Conservation (phyloP, 1,284 basidiomycete species). For the Trametes hirsuta region DNA sequence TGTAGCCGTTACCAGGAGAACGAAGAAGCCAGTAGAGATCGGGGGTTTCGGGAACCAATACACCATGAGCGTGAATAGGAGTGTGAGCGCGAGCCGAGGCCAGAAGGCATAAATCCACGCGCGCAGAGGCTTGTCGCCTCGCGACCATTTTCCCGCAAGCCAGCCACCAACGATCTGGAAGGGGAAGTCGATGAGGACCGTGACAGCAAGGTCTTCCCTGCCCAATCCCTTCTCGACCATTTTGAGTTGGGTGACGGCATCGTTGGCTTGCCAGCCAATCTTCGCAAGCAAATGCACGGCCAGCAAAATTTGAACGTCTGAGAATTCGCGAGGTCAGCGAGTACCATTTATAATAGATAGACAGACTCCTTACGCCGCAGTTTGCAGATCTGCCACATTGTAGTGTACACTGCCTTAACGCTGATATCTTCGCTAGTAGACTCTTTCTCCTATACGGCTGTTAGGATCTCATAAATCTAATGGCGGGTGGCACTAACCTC, state of each 20-base stretch:
- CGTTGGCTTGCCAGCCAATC: slow-evolving; percentile 95
- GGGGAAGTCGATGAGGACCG: slow-evolving; percentile 96
- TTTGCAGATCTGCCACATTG: slow-evolving; percentile 94
- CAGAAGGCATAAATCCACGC: slow-evolving; percentile 95
- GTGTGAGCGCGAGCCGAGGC: slow-evolving; percentile 78
- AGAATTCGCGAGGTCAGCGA: background rate
- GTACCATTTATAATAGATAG: background rate
- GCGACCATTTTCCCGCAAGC: slow-evolving; percentile 93
- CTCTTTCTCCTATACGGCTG: slow-evolving; percentile 65
- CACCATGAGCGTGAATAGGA: slow-evolving; percentile 81
- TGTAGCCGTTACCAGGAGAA: slow-evolving; percentile 79
- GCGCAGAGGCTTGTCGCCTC: slow-evolving; percentile 72
- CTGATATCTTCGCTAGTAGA: slow-evolving; percentile 83
- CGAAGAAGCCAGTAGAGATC: slow-evolving; percentile 80
- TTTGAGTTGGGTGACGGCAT: slow-evolving; percentile 91
- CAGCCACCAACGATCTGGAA: slow-evolving; percentile 97
- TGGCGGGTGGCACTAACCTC: slow-evolving; percentile 57
- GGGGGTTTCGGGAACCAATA: slow-evolving; percentile 83
- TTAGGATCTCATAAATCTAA: background rate
- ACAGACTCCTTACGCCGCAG: slow-evolving; percentile 71
- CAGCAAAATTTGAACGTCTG: slow-evolving; percentile 92
- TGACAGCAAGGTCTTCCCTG: slow-evolving; percentile 93
- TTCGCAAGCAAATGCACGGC: slow-evolving; percentile 91
- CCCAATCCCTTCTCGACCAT: slow-evolving; percentile 96
- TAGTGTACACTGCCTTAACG: slow-evolving; percentile 88